Percentiles rank a stretch among this genome's conserved stretches.
Evolutionary conservation across 371 early-diverging fungal species (phyloP).

Genomic region (Mortierella polycephala): DNA sequence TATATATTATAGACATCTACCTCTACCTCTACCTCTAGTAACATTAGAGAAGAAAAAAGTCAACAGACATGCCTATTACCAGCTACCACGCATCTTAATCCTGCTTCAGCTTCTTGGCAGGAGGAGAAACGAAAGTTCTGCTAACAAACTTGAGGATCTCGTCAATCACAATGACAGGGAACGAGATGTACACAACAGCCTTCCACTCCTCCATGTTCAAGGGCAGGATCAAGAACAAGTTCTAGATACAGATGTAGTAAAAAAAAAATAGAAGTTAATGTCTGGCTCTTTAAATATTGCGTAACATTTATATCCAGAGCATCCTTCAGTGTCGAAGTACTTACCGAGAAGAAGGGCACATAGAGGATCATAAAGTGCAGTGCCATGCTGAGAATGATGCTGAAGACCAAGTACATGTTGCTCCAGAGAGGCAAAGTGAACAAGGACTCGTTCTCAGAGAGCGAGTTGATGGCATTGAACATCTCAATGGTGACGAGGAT

Average conservation of each 20-base stretch:
- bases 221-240: slow-evolving; percentile 87
- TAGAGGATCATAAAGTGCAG: slow-evolving; percentile 95
- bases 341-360: slow-evolving; percentile 81
- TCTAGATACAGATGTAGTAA: slow-evolving; percentile 43
- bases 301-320: not conserved
- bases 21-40: not conserved
- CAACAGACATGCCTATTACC: not conserved
- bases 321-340: slow-evolving; percentile 7
- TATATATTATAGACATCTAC: not conserved
- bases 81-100: slow-evolving; percentile 11
- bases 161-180: slow-evolving; percentile 93
- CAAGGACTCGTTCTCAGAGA: slow-evolving; percentile 94
- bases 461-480: slow-evolving; percentile 94
- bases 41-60: not conserved
- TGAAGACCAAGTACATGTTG: slow-evolving; percentile 88
- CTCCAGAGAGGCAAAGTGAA: slow-evolving; percentile 90
- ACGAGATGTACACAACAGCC: slow-evolving; percentile 88
- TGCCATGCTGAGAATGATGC: slow-evolving; percentile 88
- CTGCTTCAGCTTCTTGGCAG: slow-evolving; percentile 53
- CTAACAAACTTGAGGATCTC: slow-evolving; percentile 90
- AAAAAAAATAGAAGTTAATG: not conserved
- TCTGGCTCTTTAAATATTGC: not conserved
- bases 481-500: slow-evolving; percentile 97
- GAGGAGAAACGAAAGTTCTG: slow-evolving; percentile 69
- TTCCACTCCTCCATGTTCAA: slow-evolving; percentile 91